These are phyloP conservation scores for Rhodotorula sp. DNA, from an alignment of 1,284 basidiomycete genomes.

Conservation along the genomic window DNA sequence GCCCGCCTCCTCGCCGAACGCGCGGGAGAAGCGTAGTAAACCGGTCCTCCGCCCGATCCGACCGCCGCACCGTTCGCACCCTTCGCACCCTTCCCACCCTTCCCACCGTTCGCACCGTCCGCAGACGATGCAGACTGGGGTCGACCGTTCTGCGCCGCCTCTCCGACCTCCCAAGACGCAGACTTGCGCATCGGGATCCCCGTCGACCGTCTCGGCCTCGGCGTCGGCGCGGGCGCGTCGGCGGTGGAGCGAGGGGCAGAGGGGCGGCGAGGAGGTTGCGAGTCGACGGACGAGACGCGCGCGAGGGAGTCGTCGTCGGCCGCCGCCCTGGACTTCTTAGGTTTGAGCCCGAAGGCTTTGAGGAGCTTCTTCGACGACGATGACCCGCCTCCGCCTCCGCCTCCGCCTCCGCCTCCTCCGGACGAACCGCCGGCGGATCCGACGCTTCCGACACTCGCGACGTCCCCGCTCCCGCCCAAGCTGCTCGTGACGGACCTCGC, in stretches of 20 bases:
- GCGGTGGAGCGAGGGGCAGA: neutral
- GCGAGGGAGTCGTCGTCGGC: slow-evolving; percentile 17
- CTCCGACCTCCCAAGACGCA: slow-evolving; percentile 35
- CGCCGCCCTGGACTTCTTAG: neutral
- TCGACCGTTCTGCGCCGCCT: neutral
- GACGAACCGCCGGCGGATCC: neutral
- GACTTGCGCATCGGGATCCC: slow-evolving; percentile 40
- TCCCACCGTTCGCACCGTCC: too few species aligned
- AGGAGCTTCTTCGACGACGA: slow-evolving; percentile 31
- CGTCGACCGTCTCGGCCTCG: slow-evolving; percentile 13
- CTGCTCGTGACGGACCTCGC: slow-evolving; percentile 4
- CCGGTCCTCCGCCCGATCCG: slow-evolving; percentile 7
- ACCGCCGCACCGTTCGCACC: neutral
- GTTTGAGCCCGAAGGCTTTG: slow-evolving; percentile 31
- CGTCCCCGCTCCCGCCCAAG: neutral
- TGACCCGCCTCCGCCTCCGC: too few species aligned
- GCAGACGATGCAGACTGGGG: neutral
- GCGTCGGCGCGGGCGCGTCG: too few species aligned
- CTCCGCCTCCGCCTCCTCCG: too few species aligned
- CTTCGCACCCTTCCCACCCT: too few species aligned
- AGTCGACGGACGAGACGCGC: slow-evolving; percentile 20
- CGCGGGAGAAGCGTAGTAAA: slow-evolving; percentile 27
- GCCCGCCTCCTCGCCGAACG: slow-evolving; percentile 7
- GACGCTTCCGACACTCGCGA: slow-evolving; percentile 4
- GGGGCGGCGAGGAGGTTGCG: slow-evolving; percentile 1